phyloP scores from a whole-genome alignment of 2,329 filamentous ascomycete genomes.

The Cyphellophora attinorum region DNA sequence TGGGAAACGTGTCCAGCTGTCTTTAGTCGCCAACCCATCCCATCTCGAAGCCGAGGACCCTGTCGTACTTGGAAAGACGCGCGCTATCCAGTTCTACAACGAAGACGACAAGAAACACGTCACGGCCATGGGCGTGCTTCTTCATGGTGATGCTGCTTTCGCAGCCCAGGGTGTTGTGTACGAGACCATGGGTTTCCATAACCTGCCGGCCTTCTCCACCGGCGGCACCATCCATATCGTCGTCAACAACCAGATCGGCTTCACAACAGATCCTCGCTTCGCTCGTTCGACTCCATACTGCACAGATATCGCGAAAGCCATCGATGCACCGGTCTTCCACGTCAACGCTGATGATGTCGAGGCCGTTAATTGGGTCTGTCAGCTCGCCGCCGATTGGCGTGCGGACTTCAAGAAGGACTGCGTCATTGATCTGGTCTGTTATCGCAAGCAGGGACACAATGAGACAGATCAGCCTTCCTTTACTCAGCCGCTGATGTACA shows the following conservation, averaged over 20 bases:
- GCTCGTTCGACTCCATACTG: constrained; percentile 97
- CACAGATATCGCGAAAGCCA: constrained; percentile 97
- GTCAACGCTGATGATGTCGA: constrained; percentile 98
- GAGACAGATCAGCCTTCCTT: constrained; percentile 99
- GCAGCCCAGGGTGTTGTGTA: constrained; percentile 96
- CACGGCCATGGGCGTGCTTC: constrained; percentile 87
- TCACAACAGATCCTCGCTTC: constrained; percentile 96
- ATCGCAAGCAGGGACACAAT: constrained; percentile 98
- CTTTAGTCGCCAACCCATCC: constrained; percentile 94
- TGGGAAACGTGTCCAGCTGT: constrained; percentile 98
- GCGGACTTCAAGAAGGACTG: constrained; percentile 98
- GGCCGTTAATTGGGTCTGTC: constrained; percentile 96
- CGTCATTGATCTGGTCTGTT: constrained; percentile 96
- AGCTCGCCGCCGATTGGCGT: constrained; percentile 93
- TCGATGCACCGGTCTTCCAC: constrained; percentile 97
- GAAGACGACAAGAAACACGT: constrained; percentile 83
- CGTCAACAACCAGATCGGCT: constrained; percentile 99
- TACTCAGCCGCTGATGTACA: constrained; percentile 99
- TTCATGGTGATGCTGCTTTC: constrained; percentile 96
- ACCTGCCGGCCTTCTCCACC: constrained; percentile 89
- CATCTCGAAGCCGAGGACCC: constrained; percentile 97
- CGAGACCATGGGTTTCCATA: constrained; percentile 96
- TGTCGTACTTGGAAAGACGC: constrained; percentile 92
- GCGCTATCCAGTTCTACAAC: constrained; percentile 98
- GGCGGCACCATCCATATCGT: constrained; percentile 95